Base-by-base conservation (phyloP, 352 stramenopile genomes). In the Globisporangium polare region DNA sequence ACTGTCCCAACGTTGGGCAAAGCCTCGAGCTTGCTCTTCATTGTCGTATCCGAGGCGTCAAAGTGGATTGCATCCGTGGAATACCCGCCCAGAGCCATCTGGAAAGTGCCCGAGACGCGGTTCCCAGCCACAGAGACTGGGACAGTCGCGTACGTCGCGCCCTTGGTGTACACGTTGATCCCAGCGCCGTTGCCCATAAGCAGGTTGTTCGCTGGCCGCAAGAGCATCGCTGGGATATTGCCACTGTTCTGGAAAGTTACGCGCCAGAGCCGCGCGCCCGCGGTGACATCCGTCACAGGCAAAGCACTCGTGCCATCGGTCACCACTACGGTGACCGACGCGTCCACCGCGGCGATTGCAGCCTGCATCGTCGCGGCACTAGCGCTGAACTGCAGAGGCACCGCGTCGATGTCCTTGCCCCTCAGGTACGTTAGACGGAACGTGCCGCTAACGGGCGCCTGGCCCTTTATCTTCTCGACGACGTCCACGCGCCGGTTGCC, bases 1-100 rank as follows among this genome's bases (percentile, higher is more conserved):
- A 99, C 95, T 3, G 75, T 86, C 5, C 94, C 95, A 26, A 99
- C 67, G 64, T 98, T 98, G 1, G 92, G 89, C 22, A 99, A 73
- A n/a, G 75, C 78, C 69, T 98, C 90, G 1, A 99, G 68, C 41
- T 77, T 76, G 39, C 74, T 81, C 67, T 98, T 97, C 49, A 99
- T 71, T 0, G 87, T 95, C 49, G 90, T 93, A 47, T 98, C 90
- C 1, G 92, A 95, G 8, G 90, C 86, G 62, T 99, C 97, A 66
- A 95, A 95, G 37, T 89, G 71, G 57, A 99, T 98, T 1, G 18
- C 53, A 3, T 87, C 78, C 9, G 95, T 98, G 0, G 74, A 78
- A 63, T 98, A 86, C 0, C 92, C 92, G 5, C 93, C 84, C 1
- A 98, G 73, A 20, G 72, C 86, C 46, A 99, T 68, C 10, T 58